These are phyloP conservation scores for Zygosaccharomyces rouxii DNA, from an alignment of 805 yeast species.

Conservation along the genomic window DNA sequence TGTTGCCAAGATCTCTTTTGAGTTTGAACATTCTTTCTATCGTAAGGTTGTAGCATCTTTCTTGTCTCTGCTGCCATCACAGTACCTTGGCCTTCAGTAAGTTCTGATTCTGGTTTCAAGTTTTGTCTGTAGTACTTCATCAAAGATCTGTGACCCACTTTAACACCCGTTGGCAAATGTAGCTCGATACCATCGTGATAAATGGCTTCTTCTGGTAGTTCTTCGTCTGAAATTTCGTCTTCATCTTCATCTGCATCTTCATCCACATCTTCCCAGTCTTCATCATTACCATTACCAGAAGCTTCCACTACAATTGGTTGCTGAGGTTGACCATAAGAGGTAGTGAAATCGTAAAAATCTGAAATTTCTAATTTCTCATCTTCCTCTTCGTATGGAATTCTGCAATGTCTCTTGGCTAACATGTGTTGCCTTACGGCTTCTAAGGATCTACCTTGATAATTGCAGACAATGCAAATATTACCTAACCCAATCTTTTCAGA, in stretches of 20 bases:
- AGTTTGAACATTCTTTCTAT: conserved; percentile 43
- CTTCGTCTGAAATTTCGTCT: conserved; percentile 30
- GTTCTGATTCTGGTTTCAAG: conserved; percentile 50
- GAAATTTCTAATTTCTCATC: conserved; percentile 83
- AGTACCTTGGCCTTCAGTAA: conserved; percentile 77
- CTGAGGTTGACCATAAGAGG: conserved; percentile 48
- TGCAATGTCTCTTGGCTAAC: conserved; percentile 80
- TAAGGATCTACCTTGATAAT: conserved; percentile 76
- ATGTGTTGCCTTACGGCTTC: conserved; percentile 91
- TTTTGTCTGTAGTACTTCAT: conserved; percentile 77
- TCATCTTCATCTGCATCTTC: conserved; percentile 32
- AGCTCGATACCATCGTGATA: conserved; percentile 66
- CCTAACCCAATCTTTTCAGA: conserved; percentile 92
- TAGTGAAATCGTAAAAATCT: conserved; percentile 83
- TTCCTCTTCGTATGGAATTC: conserved; percentile 81
- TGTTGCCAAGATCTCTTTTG: conserved; percentile 70
- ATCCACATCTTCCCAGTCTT: conserved; percentile 37
- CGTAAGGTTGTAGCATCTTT: conserved; percentile 37
- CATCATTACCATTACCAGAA: conserved; percentile 30
- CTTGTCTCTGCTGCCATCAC: conserved; percentile 82
- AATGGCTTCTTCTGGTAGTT: conserved; percentile 39
- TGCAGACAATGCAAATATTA: conserved; percentile 79
- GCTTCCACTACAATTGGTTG: conserved; percentile 1
- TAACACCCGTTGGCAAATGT: conserved; percentile 76
- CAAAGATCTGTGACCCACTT: conserved; percentile 82